Percentiles rank a stretch among this genome's conserved stretches.
phyloP scores from a whole-genome alignment of 495 filamentous ascomycete species.

The Aspergillus nidulans region DNA sequence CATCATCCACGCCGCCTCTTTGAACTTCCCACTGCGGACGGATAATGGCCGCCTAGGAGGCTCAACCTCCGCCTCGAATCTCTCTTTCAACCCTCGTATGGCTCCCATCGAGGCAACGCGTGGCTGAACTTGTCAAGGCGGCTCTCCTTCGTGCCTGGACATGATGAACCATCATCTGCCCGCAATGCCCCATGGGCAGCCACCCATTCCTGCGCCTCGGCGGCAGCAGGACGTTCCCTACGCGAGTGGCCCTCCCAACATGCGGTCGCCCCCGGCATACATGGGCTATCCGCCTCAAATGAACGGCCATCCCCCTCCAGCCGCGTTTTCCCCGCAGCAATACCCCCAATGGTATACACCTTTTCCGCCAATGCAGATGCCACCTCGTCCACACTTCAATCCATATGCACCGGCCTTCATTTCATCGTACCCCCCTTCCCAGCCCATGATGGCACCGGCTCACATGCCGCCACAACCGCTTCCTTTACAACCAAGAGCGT shows the following conservation, averaged over 20 bases:
- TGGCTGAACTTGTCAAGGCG: conserved; percentile 39
- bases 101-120: conserved; percentile 44
- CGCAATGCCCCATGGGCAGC: conserved; percentile 52
- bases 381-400: conserved; percentile 35
- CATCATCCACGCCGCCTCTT: not conserved
- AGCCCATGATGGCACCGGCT: conserved; percentile 38
- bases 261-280: conserved; percentile 42
- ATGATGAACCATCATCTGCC: conserved; percentile 55
- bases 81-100: conserved; percentile 33
- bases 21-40: conserved; percentile 12
- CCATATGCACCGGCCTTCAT: conserved; percentile 48
- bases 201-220: conserved; percentile 46
- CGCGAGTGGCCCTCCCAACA: conserved; percentile 39
- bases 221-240: conserved; percentile 49
- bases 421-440: conserved; percentile 45
- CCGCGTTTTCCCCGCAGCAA: conserved; percentile 40
- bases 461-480: conserved; percentile 35
- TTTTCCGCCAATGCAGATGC: conserved; percentile 45
- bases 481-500: conserved; percentile 36
- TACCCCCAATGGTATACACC: conserved; percentile 44
- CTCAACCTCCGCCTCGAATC: conserved; percentile 17
- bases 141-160: conserved; percentile 34
- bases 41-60: conserved; percentile 39
- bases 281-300: conserved; percentile 45
- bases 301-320: conserved; percentile 40